Evolutionary conservation across 768 basidiomycete genomes (phyloP), one percentile per base, ranked within the genome.

Genomic region (Amylocystis lapponica): DNA sequence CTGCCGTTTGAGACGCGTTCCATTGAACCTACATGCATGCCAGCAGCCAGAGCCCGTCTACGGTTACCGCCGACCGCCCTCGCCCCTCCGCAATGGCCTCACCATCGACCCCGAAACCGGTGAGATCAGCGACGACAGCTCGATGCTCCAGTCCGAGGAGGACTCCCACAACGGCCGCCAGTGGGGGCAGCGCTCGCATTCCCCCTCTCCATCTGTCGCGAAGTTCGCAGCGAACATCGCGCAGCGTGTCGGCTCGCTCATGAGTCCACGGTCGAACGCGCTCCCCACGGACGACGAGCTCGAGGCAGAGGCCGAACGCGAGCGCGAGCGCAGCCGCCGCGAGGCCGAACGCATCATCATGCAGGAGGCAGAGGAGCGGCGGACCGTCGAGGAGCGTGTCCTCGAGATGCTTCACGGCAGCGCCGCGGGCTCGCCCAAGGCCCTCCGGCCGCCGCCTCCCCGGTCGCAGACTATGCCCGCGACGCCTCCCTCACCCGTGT

Each of bases 271-370:
- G 3, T 63, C 71, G 4, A 66, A 66, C 13, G 46, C 45, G 16
- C 64, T 75, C 17, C 84, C 76, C 2, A 76, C 81, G 2, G 86
- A 89, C 55, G 85, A 82, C 1, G 85, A 92, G 57, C 63, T 92
- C 8, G 88, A 90, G 62, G 86, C 84, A 2, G 83, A 89, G 48
- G 87, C 86, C 8, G 76, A 83, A 46, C 67, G 78, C 21, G 87
- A 90, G 58, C 76, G 88, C 33, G 88, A 90, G 51, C 66, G 71
- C 32, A 84, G 82, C 51, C 67, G 89, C 45, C 69, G 78, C 29
- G 86, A 90, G 58, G 88, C 88, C 1, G 88, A 91, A 59, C 72
- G 69, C 1, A 91, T 91, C 49, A 64, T 91, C 22, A 80, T 72
- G 0, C 70, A 63, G 41, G 81, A 86, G 49, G 69, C 86, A 22